These are phyloP conservation scores for Cyphellophora europaea DNA, from an alignment of 2,329 filamentous ascomycete species.

Conservation along the genomic window DNA sequence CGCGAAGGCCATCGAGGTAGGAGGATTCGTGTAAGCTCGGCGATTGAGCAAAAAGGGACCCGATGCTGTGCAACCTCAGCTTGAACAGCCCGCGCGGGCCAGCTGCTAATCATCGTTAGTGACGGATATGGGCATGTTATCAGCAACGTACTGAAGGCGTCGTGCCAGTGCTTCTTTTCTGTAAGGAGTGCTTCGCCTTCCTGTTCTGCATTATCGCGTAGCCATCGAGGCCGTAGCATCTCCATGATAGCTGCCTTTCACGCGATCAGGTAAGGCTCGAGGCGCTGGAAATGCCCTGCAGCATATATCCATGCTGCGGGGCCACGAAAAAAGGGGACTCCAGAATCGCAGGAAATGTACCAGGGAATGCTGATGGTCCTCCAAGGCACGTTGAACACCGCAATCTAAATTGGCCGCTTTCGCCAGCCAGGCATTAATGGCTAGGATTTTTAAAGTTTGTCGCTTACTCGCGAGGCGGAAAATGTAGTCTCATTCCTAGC, in stretches of 20 bases:
- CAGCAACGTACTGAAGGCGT: not conserved
- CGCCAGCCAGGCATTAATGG: no score
- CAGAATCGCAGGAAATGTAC: no score
- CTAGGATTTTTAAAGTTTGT: no score
- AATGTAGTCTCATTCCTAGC: no score
- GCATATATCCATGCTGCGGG: no score
- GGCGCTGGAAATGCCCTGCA: no score
- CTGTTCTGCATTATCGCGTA: not conserved
- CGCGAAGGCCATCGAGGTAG: constrained; percentile 20
- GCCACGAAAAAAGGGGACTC: no score
- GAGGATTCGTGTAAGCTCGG: not conserved
- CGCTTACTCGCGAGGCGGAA: no score
- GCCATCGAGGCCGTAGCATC: not conserved
- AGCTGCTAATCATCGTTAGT: not conserved
- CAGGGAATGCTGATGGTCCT: no score
- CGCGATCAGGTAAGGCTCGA: no score
- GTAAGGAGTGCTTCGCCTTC: not conserved
- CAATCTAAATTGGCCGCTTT: no score
- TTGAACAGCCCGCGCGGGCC: not conserved
- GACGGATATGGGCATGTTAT: not conserved
- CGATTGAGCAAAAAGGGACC: not conserved
- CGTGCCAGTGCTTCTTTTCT: not conserved
- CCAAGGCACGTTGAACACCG: no score
- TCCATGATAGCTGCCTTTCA: not conserved
- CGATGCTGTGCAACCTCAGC: not conserved